Percentiles rank a stretch among this genome's conserved stretches.
Evolutionary conservation across 2,329 filamentous ascomycete species (phyloP).

Genomic region (Hypoxylon sp.): DNA sequence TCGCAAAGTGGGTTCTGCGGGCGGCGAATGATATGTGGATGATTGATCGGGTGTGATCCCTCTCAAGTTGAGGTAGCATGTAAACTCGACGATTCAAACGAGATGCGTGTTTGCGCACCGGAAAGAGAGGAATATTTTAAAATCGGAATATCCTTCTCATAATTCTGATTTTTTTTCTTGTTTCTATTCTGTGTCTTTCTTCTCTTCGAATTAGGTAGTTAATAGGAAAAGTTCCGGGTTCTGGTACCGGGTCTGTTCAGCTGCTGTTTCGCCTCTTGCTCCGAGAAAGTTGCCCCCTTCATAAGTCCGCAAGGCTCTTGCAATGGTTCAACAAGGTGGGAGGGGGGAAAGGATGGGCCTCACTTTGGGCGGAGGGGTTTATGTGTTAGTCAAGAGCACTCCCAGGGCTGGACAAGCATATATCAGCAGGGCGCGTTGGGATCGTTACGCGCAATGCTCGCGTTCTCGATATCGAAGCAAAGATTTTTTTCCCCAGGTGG

Average conservation of each 20-base stretch:
- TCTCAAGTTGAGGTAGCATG: slow-evolving; percentile 10
- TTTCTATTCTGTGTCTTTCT: slow-evolving; percentile 12
- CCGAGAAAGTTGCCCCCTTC: slow-evolving; percentile 43
- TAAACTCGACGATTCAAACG: slow-evolving; percentile 25
- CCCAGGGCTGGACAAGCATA: slow-evolving; percentile 8
- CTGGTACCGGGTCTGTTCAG: slow-evolving; percentile 32
- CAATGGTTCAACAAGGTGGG: slow-evolving; percentile 36
- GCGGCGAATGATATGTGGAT: slow-evolving; percentile 34
- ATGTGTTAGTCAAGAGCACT: slow-evolving; percentile 27
- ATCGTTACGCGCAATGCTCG: slow-evolving; percentile 26
- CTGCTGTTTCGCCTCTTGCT: slow-evolving; percentile 41
- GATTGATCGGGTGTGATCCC: slow-evolving; percentile 32
- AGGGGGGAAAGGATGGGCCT: slow-evolving; percentile 33
- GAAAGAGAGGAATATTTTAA: slow-evolving; percentile 29
- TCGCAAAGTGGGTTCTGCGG: slow-evolving; percentile 24
- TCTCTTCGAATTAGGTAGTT: slow-evolving; percentile 15
- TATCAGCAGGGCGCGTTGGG: slow-evolving; percentile 27
- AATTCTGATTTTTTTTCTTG: slow-evolving; percentile 10
- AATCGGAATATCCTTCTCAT: slow-evolving; percentile 17
- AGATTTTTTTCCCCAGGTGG: slow-evolving; percentile 10
- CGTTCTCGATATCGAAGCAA: slow-evolving; percentile 30
- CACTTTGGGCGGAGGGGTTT: slow-evolving; percentile 30
- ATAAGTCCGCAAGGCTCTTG: slow-evolving; percentile 42
- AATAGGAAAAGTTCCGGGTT: slow-evolving; percentile 24
- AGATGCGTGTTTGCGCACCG: slow-evolving; percentile 21